Percentiles rank a stretch among this genome's conserved stretches.
Conservation (phyloP, 352 stramenopile genomes). For the Phytopythium helicoides region DNA sequence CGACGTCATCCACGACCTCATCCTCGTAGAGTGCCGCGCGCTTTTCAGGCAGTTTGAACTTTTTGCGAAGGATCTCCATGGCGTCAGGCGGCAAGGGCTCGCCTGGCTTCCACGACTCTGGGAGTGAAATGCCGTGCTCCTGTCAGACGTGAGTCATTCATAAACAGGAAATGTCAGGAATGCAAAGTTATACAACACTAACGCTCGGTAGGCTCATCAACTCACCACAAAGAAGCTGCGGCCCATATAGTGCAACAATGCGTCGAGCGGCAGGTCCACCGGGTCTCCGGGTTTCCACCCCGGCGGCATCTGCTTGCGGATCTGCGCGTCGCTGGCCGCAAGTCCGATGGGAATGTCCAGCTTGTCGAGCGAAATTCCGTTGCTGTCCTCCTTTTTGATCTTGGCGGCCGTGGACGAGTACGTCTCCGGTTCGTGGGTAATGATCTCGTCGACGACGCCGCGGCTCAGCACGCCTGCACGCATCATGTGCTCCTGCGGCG, state of each 20-base stretch:
- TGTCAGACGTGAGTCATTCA: slow-evolving; percentile 7
- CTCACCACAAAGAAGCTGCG: slow-evolving; percentile 65
- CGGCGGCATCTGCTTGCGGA: slow-evolving; percentile 70
- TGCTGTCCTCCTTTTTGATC: slow-evolving; percentile 27
- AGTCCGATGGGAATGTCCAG: slow-evolving; percentile 66
- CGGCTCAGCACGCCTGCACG: slow-evolving; percentile 77
- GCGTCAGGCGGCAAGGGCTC: slow-evolving; percentile 63
- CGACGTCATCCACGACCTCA: slow-evolving; percentile 71
- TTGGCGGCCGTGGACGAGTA: slow-evolving; percentile 53
- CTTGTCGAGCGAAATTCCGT: slow-evolving; percentile 35
- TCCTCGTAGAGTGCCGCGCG: slow-evolving; percentile 65
- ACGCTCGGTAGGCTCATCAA: no score
- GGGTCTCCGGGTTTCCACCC: slow-evolving; percentile 81
- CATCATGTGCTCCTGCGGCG: slow-evolving; percentile 85
- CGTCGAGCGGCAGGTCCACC: slow-evolving; percentile 75
- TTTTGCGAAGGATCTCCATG: slow-evolving; percentile 78
- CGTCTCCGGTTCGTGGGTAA: slow-evolving; percentile 65
- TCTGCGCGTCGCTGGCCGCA: slow-evolving; percentile 66
- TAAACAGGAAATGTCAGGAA: no score
- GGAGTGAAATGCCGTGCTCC: slow-evolving; percentile 71
- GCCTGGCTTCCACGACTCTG: slow-evolving; percentile 66
- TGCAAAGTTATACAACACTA: no score
- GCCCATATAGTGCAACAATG: slow-evolving; percentile 77
- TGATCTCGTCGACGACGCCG: slow-evolving; percentile 74
- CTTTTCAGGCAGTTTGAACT: slow-evolving; percentile 78